These are phyloP conservation scores for Baorangia bicolor DNA, from an alignment of 768 basidiomycete genomes.

Conservation along the genomic window DNA sequence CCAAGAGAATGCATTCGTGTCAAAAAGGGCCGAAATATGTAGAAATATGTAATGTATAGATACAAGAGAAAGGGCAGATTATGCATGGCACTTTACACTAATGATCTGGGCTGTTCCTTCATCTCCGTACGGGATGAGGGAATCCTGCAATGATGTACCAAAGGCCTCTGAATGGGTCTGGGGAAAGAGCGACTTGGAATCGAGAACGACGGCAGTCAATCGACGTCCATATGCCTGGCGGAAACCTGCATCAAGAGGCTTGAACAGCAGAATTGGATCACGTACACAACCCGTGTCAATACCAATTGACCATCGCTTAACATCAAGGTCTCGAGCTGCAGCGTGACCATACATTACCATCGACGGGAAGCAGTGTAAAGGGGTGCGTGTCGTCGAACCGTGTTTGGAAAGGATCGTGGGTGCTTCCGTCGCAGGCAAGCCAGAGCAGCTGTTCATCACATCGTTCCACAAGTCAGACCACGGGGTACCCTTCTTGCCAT, in stretches of 20 bases:
- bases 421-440: constrained; percentile 36
- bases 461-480: constrained; percentile 79
- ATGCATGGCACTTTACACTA: constrained; percentile 46
- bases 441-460: constrained; percentile 58
- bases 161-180: constrained; percentile 13
- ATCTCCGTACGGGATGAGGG: constrained; percentile 56
- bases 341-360: constrained; percentile 89
- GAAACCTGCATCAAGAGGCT: neutral
- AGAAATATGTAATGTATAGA: neutral
- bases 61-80: neutral
- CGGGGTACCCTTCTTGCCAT: constrained; percentile 49
- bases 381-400: constrained; percentile 10
- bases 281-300: constrained; percentile 86
- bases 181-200: constrained; percentile 19
- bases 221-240: constrained; percentile 55
- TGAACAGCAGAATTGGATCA: constrained; percentile 5
- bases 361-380: constrained; percentile 64
- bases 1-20: neutral
- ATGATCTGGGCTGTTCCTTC: constrained; percentile 47
- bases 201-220: constrained; percentile 69
- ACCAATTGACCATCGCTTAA: constrained; percentile 82
- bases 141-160: constrained; percentile 21
- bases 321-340: constrained; percentile 75
- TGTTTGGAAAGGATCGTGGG: neutral
- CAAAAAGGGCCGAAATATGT: neutral